Evolutionary conservation across 163 green algal species (phyloP).

Genomic region (Volvox carteri): DNA sequence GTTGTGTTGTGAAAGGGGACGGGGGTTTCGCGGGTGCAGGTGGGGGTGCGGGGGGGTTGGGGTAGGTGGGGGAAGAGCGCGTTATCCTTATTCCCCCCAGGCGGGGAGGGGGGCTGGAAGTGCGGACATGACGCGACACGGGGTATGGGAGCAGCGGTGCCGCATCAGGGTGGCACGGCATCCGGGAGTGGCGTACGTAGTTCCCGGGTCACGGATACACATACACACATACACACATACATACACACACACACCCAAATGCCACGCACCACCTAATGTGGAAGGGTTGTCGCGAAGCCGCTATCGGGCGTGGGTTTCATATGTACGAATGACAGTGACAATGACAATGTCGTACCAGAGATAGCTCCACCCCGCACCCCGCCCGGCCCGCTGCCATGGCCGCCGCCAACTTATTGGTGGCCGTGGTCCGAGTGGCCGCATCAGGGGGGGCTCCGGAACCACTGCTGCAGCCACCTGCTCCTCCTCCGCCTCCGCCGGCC

Average conservation of each 20-base stretch:
- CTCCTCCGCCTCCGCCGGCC: background rate
- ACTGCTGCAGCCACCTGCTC: background rate
- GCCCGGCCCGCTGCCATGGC: background rate
- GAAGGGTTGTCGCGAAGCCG: background rate
- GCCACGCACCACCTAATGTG: background rate
- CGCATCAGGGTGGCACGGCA: background rate
- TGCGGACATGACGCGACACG: background rate
- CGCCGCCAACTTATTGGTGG: slow-evolving; percentile 30
- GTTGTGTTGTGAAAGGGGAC: background rate
- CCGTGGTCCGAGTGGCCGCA: background rate
- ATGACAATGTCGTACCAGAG: slow-evolving; percentile 5
- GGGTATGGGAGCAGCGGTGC: background rate
- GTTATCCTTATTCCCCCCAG: too few relatives aligned
- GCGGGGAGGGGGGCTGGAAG: background rate
- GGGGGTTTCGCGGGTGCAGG: background rate
- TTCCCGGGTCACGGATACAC: too few relatives aligned
- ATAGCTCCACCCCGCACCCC: background rate
- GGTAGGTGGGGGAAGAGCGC: background rate
- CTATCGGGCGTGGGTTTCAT: background rate
- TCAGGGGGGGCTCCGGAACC: background rate
- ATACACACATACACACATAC: too few relatives aligned
- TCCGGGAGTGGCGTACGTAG: background rate
- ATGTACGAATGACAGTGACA: too few relatives aligned
- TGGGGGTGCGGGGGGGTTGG: background rate
- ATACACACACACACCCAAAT: too few relatives aligned